Base-by-base conservation (phyloP, 441 rosid genomes). In the Mallotus repandus region DNA sequence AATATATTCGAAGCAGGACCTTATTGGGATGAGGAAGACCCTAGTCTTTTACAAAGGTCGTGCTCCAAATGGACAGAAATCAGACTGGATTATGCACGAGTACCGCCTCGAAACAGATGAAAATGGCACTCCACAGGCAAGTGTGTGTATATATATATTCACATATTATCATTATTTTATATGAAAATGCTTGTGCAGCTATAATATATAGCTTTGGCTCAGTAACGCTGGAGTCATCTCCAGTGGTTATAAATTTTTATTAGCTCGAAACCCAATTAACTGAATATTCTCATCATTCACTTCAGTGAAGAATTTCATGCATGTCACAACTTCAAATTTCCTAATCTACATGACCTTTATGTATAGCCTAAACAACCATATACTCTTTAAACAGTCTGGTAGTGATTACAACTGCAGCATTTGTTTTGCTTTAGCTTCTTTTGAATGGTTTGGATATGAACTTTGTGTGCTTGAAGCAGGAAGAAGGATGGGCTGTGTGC, bases 401-500 rank as follows among this genome's bases (percentile, higher is more conserved):
- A 29, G 32, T 29, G 55, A 52, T 4, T 43, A 5, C 7, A 43
- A 6, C 46, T 43, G 46, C 46, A 19, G 21, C 52, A 5, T 14
- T 18, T 56, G 8, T 25, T 0, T 12, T 45, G 6, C 13, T 62
- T 48, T 43, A 29, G 21, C 1, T 35, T 61, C 1, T 32, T 4
- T 49, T 7, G 16, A 0, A 58, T 2, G 9, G 46, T 43, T 43
- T 9, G 3, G 32, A 32, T 10, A 48, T 21, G 7, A 4, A 32
- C 8, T 66, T 4, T 43, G 32, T 73, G 4, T 12, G 63, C 22
- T 57, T 68, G 68, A 65, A 72, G 60, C 92, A 90, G 89, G 99
- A 94, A 75, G 97, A 94, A 89, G 99, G 99, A 38, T 94, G 99
- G 99, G 99, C 85, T 1, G 97, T 92, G 43, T 94, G 99, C 72